Conservation (phyloP, 805 yeast species). For the Wickerhamomyces alni region DNA sequence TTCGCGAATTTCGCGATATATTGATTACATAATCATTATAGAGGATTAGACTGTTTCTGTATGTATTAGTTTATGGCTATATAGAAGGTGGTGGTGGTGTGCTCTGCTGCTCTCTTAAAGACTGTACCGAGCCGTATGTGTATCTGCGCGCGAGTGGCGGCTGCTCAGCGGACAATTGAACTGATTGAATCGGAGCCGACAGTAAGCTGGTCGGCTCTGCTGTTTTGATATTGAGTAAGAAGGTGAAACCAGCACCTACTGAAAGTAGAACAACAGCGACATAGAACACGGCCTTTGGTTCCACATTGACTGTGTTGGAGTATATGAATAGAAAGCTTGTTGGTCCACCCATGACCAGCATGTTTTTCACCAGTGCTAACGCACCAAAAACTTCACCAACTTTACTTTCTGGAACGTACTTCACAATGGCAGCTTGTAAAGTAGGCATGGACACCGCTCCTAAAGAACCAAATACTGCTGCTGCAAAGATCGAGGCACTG, state of each 20-base stretch:
- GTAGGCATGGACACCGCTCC: constrained; percentile 52
- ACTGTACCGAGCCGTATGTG: neutral
- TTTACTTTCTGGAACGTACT: constrained; percentile 51
- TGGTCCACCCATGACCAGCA: constrained; percentile 44
- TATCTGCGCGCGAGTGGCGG: too few relatives aligned
- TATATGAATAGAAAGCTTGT: constrained; percentile 42
- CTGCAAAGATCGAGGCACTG: constrained; percentile 25
- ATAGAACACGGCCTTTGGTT: constrained; percentile 33
- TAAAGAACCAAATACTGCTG: constrained; percentile 36
- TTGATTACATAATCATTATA: too few relatives aligned
- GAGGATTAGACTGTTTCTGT: too few relatives aligned
- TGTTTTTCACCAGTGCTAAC: constrained; percentile 50
- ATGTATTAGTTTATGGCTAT: too few relatives aligned
- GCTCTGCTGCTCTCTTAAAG: too few relatives aligned
- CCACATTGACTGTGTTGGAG: constrained; percentile 32
- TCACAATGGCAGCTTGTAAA: constrained; percentile 51
- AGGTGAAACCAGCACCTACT: constrained; percentile 12
- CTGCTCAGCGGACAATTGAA: too few relatives aligned
- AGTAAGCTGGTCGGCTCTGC: too few relatives aligned
- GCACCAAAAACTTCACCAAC: constrained; percentile 75
- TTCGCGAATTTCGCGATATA: too few relatives aligned
- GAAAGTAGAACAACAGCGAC: constrained; percentile 19
- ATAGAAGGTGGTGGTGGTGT: too few relatives aligned
- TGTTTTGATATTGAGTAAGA: constrained; percentile 9
- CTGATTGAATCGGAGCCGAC: too few relatives aligned